Evolutionary conservation across 2,329 filamentous ascomycete species (phyloP).

Genomic region (Tolypocladium pustulatum): DNA sequence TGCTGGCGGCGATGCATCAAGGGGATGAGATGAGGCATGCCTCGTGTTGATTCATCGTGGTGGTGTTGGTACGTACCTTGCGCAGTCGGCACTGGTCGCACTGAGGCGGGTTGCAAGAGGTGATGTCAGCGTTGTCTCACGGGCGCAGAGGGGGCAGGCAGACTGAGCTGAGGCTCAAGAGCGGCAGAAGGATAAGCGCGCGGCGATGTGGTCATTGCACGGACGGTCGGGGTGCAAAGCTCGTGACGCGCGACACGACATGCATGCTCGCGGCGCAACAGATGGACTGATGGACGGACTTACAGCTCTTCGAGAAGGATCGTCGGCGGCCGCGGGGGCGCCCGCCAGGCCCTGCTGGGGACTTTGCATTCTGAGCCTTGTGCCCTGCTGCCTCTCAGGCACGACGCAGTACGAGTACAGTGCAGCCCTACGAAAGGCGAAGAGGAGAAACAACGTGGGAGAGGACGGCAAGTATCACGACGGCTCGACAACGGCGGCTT

Average conservation of each 20-base stretch:
- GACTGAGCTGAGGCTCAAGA: neutral
- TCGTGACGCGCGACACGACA: neutral
- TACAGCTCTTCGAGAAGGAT: slow-evolving; percentile 25
- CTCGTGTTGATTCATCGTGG: neutral
- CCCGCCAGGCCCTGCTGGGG: neutral
- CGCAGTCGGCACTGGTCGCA: slow-evolving; percentile 34
- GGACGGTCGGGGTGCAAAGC: slow-evolving; percentile 1
- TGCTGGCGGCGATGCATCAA: neutral
- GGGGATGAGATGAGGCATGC: too few relatives aligned
- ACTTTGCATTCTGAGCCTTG: neutral
- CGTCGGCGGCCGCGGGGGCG: slow-evolving; percentile 23
- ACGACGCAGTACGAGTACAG: too few relatives aligned
- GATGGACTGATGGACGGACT: slow-evolving; percentile 10
- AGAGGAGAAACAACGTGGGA: neutral
- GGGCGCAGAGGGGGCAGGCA: neutral
- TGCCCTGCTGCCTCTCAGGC: neutral
- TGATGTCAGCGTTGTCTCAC: neutral
- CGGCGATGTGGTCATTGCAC: neutral
- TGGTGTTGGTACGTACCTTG: slow-evolving; percentile 21
- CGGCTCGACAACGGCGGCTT: neutral
- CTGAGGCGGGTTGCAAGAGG: slow-evolving; percentile 14
- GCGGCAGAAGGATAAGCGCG: neutral
- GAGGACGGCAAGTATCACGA: neutral
- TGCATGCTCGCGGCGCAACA: neutral
- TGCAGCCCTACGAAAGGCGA: neutral